A percentile compares a stretch with the other conserved stretches of the same genome.
Evolutionary conservation across 768 basidiomycete species (phyloP).

Genomic region (Amanita jacksonii): DNA sequence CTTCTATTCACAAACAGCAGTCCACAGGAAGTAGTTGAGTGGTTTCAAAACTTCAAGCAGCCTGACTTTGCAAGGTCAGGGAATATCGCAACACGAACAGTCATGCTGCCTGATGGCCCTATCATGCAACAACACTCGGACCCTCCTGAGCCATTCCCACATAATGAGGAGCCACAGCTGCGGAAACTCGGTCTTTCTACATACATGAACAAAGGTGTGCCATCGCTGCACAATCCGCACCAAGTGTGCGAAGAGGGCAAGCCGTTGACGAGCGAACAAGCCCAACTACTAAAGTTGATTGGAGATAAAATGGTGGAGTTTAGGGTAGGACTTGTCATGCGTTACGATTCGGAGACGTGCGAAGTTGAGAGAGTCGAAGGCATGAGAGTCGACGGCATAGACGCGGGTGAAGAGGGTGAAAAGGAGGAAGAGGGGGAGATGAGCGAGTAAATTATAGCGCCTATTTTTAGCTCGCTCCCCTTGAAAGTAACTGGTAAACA

Average conservation of each 20-base stretch:
- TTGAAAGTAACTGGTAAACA: conserved; percentile 17
- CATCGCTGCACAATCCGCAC: conserved; percentile 73
- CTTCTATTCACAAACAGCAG: conserved; percentile 86
- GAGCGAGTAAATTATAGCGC: conserved; percentile 33
- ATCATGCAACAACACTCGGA: conserved; percentile 74
- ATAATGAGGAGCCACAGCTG: conserved; percentile 95
- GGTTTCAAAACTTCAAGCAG: conserved; percentile 88
- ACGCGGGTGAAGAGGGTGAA: conserved; percentile 20
- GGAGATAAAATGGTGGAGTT: conserved; percentile 87
- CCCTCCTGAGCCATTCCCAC: conserved; percentile 85
- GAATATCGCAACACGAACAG: conserved; percentile 64
- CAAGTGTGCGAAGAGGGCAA: conserved; percentile 80
- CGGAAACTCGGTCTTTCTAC: conserved; percentile 87
- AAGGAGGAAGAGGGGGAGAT: conserved; percentile 29
- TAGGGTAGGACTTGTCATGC: conserved; percentile 55
- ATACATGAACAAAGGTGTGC: conserved; percentile 78
- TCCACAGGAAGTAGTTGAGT: conserved; percentile 85
- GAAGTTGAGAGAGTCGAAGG: conserved; percentile 53
- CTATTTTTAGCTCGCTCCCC: background rate
- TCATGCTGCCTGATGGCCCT: conserved; percentile 75
- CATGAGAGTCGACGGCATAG: conserved; percentile 28
- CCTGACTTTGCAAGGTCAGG: conserved; percentile 90
- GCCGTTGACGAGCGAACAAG: conserved; percentile 73
- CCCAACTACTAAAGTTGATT: conserved; percentile 86
- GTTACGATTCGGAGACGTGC: conserved; percentile 65